phyloP scores from a whole-genome alignment of 2,329 filamentous ascomycete genomes.

The Fusarium guadeloupense region DNA sequence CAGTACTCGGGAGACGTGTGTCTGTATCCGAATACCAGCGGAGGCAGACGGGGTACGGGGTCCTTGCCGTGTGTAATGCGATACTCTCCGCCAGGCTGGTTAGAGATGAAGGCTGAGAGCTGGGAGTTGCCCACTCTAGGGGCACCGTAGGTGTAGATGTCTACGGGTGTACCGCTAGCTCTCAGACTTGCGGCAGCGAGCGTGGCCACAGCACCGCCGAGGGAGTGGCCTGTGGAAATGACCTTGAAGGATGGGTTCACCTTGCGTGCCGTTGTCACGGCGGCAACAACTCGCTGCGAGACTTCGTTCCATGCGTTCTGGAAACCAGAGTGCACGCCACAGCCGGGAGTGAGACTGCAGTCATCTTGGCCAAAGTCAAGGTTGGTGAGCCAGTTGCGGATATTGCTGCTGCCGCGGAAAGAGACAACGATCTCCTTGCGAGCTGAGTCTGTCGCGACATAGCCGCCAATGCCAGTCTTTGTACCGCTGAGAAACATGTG shows the following conservation, averaged over 20 bases:
- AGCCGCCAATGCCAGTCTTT: constrained; percentile 58
- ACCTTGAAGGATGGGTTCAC: constrained; percentile 63
- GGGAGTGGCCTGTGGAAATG: constrained; percentile 72
- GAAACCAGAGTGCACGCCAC: constrained; percentile 68
- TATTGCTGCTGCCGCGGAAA: constrained; percentile 66
- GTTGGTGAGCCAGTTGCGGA: constrained; percentile 71
- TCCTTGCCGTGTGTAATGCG: constrained; percentile 75
- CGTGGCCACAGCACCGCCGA: constrained; percentile 72
- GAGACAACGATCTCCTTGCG: constrained; percentile 66
- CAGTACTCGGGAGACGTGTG: constrained; percentile 78
- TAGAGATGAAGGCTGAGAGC: constrained; percentile 63
- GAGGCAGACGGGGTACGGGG: constrained; percentile 73
- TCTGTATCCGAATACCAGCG: constrained; percentile 66
- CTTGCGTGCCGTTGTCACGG: constrained; percentile 54
- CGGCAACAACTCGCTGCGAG: constrained; percentile 50
- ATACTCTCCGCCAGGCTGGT: constrained; percentile 63
- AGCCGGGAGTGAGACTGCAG: constrained; percentile 52
- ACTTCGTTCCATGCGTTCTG: constrained; percentile 66
- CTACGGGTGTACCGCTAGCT: constrained; percentile 53
- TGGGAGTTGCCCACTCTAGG: constrained; percentile 70
- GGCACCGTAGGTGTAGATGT: constrained; percentile 73
- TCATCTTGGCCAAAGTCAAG: constrained; percentile 45
- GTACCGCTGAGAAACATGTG: constrained; percentile 49
- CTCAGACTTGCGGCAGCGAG: constrained; percentile 68
- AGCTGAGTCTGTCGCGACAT: constrained; percentile 59